Evolutionary conservation across 805 yeast genomes (phyloP).

Genomic region (Cyberlindnera mrakii): DNA sequence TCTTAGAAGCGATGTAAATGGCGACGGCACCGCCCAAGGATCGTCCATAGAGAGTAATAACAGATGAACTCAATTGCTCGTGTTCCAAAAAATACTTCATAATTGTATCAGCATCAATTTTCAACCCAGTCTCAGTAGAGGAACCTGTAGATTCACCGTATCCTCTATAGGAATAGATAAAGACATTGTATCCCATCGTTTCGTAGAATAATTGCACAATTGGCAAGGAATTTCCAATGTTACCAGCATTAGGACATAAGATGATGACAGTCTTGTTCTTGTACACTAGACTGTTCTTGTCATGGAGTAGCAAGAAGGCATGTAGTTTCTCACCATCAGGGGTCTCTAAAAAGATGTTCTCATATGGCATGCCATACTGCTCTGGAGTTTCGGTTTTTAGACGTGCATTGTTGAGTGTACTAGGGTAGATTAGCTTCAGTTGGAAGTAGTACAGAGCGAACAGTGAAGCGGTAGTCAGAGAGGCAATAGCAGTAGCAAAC

Average conservation of each 20-base stretch:
- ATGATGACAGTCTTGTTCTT: slow-evolving; percentile 66
- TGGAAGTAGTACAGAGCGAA: slow-evolving; percentile 58
- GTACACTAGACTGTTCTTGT: slow-evolving; percentile 30
- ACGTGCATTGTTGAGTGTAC: slow-evolving; percentile 70
- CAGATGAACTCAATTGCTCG: slow-evolving; percentile 43
- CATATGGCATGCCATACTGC: slow-evolving; percentile 57
- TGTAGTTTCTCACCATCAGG: slow-evolving; percentile 65
- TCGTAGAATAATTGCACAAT: slow-evolving; percentile 64
- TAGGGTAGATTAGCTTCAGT: slow-evolving; percentile 71
- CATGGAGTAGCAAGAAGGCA: slow-evolving; percentile 55
- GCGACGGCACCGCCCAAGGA: slow-evolving; percentile 96
- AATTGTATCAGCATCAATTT: slow-evolving; percentile 72
- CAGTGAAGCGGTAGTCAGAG: slow-evolving; percentile 39
- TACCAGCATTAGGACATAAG: slow-evolving; percentile 91
- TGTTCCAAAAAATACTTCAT: slow-evolving; percentile 52
- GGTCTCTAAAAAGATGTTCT: slow-evolving; percentile 55
- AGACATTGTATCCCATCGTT: slow-evolving; percentile 64
- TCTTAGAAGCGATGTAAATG: slow-evolving; percentile 65
- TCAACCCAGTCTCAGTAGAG: slow-evolving; percentile 75
- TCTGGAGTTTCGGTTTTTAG: slow-evolving; percentile 72
- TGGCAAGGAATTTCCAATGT: slow-evolving; percentile 87
- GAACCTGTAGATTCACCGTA: slow-evolving; percentile 77
- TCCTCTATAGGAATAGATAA: slow-evolving; percentile 86
- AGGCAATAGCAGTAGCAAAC: slow-evolving; percentile 36
- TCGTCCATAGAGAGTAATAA: slow-evolving; percentile 73